Percentiles rank a stretch among this genome's conserved stretches.
These are phyloP conservation scores for Talaromyces wortmannii DNA, from an alignment of 495 filamentous ascomycete genomes.

Conservation along the genomic window DNA sequence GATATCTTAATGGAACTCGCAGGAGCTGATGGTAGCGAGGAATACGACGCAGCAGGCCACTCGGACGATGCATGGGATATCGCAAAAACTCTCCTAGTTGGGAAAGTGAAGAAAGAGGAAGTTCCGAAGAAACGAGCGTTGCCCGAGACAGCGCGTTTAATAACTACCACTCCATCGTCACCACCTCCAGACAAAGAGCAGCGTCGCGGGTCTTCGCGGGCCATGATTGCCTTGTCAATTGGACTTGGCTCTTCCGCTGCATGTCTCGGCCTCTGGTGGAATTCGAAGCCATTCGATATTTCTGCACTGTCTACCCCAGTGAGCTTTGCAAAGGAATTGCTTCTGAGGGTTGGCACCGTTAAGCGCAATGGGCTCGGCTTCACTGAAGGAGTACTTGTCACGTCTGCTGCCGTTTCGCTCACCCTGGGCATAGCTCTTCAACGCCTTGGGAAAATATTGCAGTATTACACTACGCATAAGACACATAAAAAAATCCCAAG, in stretches of 20 bases:
- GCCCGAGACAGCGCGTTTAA: not conserved
- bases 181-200: not conserved
- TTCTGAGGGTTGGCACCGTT: not conserved
- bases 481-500: not conserved
- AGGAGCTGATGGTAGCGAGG: conserved; percentile 44
- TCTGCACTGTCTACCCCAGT: not conserved
- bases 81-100: conserved; percentile 8
- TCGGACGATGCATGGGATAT: conserved; percentile 37
- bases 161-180: not conserved
- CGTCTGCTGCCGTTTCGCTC: not conserved
- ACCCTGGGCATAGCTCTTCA: not conserved
- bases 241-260: not conserved
- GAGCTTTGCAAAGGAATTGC: not conserved
- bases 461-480: not conserved
- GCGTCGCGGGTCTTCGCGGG: not conserved
- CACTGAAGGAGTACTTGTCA: not conserved
- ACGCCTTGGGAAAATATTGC: not conserved
- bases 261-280: not conserved
- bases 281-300: not conserved
- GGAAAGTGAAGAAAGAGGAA: not conserved
- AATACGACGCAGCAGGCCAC: conserved; percentile 47
- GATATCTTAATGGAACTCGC: conserved; percentile 41
- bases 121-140: not conserved
- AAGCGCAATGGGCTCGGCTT: not conserved
- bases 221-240: not conserved